phyloP scores from a whole-genome alignment of 257 asterid species.

The Nyctanthes arbortristis region DNA sequence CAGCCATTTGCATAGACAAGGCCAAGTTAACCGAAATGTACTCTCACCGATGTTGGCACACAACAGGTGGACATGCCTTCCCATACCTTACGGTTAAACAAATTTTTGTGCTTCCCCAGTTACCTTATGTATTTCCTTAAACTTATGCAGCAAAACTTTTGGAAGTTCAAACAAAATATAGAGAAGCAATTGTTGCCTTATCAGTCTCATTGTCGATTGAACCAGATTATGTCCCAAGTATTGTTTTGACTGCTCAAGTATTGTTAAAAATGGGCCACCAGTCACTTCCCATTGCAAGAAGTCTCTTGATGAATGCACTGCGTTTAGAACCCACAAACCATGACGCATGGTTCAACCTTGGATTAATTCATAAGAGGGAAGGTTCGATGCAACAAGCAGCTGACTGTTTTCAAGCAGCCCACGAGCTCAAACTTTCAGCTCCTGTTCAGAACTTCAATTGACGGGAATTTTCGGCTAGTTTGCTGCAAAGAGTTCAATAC shows the following conservation, averaged over 20 bases:
- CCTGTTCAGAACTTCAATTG: conserved; percentile 58
- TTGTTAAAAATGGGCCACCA: conserved; percentile 49
- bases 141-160: conserved; percentile 49
- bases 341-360: conserved; percentile 74
- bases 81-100: conserved; percentile 1
- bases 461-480: neutral
- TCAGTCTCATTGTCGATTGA: conserved; percentile 61
- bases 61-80: conserved; percentile 50
- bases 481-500: neutral
- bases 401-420: conserved; percentile 88
- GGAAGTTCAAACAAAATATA: conserved; percentile 48
- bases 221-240: conserved; percentile 77
- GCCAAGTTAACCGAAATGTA: conserved; percentile 45
- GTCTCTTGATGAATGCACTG: conserved; percentile 78
- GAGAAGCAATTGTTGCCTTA: conserved; percentile 73
- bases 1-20: conserved; percentile 59
- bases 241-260: conserved; percentile 70
- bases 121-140: neutral
- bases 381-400: conserved; percentile 74
- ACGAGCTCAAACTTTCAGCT: conserved; percentile 78
- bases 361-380: conserved; percentile 61
- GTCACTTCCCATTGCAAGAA: conserved; percentile 62
- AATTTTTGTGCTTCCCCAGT: neutral
- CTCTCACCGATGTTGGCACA: conserved; percentile 74
- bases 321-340: conserved; percentile 79